These are phyloP conservation scores for Escovopsis weberi DNA, from an alignment of 2,329 filamentous ascomycete genomes.

Conservation along the genomic window DNA sequence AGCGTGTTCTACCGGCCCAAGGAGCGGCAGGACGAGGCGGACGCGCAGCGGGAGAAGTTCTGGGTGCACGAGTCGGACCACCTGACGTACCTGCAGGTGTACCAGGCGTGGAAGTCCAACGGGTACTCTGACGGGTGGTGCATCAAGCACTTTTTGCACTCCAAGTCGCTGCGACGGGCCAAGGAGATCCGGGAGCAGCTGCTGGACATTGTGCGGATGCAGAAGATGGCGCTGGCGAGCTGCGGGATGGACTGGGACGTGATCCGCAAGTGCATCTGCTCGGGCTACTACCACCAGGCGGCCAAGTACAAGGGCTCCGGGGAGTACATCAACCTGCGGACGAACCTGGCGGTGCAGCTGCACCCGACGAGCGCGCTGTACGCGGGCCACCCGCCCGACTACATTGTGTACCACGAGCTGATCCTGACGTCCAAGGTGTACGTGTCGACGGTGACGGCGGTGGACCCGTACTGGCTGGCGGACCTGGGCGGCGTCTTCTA, in stretches of 20 bases:
- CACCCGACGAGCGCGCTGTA: conserved; percentile 92
- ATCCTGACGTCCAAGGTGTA: conserved; percentile 96
- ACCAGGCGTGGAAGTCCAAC: conserved; percentile 88
- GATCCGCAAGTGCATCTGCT: conserved; percentile 91
- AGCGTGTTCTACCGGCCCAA: conserved; percentile 95
- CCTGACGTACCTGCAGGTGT: conserved; percentile 88
- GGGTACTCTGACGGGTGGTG: conserved; percentile 87
- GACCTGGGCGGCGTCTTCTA: conserved; percentile 96
- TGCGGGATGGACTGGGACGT: conserved; percentile 97
- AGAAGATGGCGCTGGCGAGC: conserved; percentile 75
- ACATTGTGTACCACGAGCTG: conserved; percentile 94
- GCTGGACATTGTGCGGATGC: conserved; percentile 82
- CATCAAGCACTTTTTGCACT: conserved; percentile 80
- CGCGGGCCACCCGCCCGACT: conserved; percentile 89
- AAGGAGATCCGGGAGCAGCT: conserved; percentile 93
- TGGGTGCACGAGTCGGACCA: conserved; percentile 97
- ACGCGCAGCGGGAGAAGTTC: conserved; percentile 91
- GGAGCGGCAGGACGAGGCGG: conserved; percentile 91
- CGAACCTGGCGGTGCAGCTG: conserved; percentile 82
- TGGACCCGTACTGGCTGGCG: conserved; percentile 94
- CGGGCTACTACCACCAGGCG: conserved; percentile 95
- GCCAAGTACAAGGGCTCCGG: conserved; percentile 92
- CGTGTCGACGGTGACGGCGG: conserved; percentile 91
- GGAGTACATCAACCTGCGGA: conserved; percentile 93
- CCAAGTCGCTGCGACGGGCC: conserved; percentile 82